Evolutionary conservation across 805 yeast genomes (phyloP).

Genomic region (Torulaspora franciscae): DNA sequence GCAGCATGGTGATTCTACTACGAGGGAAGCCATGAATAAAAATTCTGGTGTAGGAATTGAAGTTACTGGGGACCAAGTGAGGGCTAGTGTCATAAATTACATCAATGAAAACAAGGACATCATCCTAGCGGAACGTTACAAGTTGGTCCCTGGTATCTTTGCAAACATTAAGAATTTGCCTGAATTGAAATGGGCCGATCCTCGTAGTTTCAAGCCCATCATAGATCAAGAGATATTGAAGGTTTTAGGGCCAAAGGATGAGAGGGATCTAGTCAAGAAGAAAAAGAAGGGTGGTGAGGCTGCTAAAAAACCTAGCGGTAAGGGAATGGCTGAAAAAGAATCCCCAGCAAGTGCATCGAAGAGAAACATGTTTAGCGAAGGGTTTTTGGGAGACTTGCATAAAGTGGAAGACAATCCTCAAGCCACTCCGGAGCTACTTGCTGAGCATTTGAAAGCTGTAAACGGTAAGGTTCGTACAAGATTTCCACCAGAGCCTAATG

Average conservation of each 20-base stretch:
- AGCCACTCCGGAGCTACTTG: constrained; percentile 77
- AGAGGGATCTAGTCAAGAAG: constrained; percentile 78
- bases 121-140: constrained; percentile 70
- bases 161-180: constrained; percentile 72
- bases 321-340: constrained; percentile 20
- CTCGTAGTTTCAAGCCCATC: constrained; percentile 77
- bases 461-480: constrained; percentile 84
- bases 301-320: constrained; percentile 35
- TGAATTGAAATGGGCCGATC: constrained; percentile 86
- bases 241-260: constrained; percentile 91
- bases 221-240: constrained; percentile 73
- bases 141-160: constrained; percentile 67
- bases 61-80: constrained; percentile 62
- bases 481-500: constrained; percentile 98
- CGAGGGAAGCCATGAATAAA: constrained; percentile 49
- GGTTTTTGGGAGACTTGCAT: constrained; percentile 91
- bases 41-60: constrained; percentile 79
- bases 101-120: constrained; percentile 54
- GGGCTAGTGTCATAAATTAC: constrained; percentile 51
- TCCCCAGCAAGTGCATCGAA: constrained; percentile 19
- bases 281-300: constrained; percentile 50
- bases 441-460: constrained; percentile 71
- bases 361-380: constrained; percentile 88
- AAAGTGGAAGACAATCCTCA: constrained; percentile 95
- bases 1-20: constrained; percentile 42